Evolutionary conservation across 192 early-diverging fungal genomes (phyloP).

Genomic region (Obelidium mucronatum): DNA sequence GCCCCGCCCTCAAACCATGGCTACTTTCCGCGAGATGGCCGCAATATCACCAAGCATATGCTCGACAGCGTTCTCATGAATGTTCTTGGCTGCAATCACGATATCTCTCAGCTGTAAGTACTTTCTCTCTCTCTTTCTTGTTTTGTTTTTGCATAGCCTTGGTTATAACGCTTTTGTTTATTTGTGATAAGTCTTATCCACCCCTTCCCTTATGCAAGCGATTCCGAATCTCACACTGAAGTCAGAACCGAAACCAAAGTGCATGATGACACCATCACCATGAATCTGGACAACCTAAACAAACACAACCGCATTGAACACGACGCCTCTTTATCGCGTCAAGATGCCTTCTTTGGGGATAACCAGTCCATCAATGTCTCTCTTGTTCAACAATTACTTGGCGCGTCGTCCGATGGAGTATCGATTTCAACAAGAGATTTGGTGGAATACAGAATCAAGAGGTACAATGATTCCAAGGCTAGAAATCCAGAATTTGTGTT

Average conservation of each 20-base stretch:
- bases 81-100: too few relatives aligned
- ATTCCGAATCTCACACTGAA: background rate
- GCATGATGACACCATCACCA: too few relatives aligned
- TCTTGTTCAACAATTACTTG: constrained; percentile 32
- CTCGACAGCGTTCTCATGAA: constrained; percentile 13
- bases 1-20: constrained; percentile 46
- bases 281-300: constrained; percentile 11
- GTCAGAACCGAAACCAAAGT: too few relatives aligned
- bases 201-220: background rate
- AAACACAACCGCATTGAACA: constrained; percentile 42
- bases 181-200: too few relatives aligned
- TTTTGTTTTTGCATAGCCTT: too few relatives aligned
- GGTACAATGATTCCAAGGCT: constrained; percentile 40
- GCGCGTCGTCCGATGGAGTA: constrained; percentile 37
- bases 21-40: constrained; percentile 43
- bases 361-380: constrained; percentile 10
- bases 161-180: too few relatives aligned
- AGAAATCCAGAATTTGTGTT: constrained; percentile 38
- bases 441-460: constrained; percentile 31
- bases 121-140: background rate
- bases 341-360: constrained; percentile 47
- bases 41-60: constrained; percentile 9
- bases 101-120: too few relatives aligned
- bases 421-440: constrained; percentile 34
- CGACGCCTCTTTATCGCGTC: constrained; percentile 44